phyloP scores from a whole-genome alignment of 352 stramenopile species.

The Pythium catenulatum region DNA sequence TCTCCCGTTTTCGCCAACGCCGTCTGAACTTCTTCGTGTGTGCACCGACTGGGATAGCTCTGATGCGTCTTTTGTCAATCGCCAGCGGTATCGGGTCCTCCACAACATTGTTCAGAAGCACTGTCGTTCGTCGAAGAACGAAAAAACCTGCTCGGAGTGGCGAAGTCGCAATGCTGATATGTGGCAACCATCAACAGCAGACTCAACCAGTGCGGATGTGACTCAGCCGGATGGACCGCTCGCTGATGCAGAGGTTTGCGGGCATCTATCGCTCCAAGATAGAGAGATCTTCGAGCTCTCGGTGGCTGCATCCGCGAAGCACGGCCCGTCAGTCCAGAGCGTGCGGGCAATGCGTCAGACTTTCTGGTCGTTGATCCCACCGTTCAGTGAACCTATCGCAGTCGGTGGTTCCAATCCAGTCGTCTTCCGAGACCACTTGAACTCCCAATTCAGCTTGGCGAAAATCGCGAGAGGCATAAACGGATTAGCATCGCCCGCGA shows the following conservation, averaged over 20 bases:
- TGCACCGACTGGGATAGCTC: not conserved
- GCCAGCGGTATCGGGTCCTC: constrained; percentile 10
- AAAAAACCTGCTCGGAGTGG: constrained; percentile 40
- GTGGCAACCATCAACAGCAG: no score
- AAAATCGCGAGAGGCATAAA: not conserved
- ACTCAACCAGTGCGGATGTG: constrained; percentile 25
- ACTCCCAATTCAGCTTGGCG: not conserved
- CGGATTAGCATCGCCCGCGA: not conserved
- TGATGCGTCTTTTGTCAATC: not conserved
- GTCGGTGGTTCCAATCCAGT: no score
- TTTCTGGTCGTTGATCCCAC: not conserved
- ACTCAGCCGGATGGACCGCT: not conserved
- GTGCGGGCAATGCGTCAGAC: not conserved
- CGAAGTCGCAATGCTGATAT: constrained; percentile 38
- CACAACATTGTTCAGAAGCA: constrained; percentile 40
- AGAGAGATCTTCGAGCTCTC: not conserved
- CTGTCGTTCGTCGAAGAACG: constrained; percentile 19
- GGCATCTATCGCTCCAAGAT: not conserved
- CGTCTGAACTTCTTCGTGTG: not conserved
- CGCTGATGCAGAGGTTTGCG: not conserved
- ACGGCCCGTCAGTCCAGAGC: not conserved
- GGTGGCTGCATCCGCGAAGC: not conserved
- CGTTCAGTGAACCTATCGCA: not conserved
- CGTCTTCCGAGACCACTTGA: no score
- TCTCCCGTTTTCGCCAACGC: not conserved